Evolutionary conservation across 768 basidiomycete species (phyloP), one percentile per base, ranked within the genome.

Genomic region (Auricularia cornea): DNA sequence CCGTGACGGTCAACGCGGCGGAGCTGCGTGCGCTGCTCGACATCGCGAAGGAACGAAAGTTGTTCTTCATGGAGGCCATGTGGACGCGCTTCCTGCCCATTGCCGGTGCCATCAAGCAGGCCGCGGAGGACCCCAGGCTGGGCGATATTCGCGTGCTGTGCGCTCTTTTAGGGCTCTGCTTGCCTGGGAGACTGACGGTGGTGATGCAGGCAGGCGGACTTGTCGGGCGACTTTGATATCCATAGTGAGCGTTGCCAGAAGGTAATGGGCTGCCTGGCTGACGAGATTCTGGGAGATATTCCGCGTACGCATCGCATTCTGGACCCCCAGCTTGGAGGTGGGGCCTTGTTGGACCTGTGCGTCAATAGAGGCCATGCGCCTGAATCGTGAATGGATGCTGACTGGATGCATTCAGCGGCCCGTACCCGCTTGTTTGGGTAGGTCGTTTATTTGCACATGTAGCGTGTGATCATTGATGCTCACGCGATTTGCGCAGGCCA

Each of bases 41-140:
- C 11, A 81, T 90, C 23, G 92, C 94, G 2, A 89, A 88, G 72
- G 83, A 90, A 71, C 78, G 87, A 68, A 83, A 85, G 20, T 81
- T 93, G 1, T 95, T 95, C 79, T 84, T 95, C 69, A 94, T 95
- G 92, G 94, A 95, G 75, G 92, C 89, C 0, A 79, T 93, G 74
- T 93, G 92, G 90, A 92, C 92, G 38, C 81, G 89, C 38, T 92
- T 91, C 78, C 86, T 89, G 63, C 89, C 89, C 14, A 80, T 90
- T 64, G 77, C 79, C 11, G 70, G 78, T 20, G 89, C 88, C 64
- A 76, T 92, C 61, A 86, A 87, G 73, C 79, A 79, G 65, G 74
- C 90, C 56, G 79, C 82, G 1, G 84, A 88, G 59, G 78, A 79
- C 62, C 88, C 87, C 4, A 74, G 71, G n/a, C 77, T 92, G 26